Evolutionary conservation across 129 eudicot species (phyloP), one percentile per base, ranked within the genome.

Genomic region (Flaveria ramosissima): DNA sequence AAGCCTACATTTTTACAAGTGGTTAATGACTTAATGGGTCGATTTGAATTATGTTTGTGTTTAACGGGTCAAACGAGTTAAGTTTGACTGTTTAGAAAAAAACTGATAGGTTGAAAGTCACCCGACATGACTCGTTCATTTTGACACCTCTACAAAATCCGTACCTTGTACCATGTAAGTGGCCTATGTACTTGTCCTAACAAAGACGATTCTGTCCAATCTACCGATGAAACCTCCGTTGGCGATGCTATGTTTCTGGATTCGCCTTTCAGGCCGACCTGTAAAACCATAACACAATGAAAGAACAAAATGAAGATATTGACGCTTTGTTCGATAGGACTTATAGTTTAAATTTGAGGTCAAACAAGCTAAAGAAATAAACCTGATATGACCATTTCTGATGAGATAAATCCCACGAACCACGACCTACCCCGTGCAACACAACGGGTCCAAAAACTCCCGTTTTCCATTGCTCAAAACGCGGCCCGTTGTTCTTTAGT

Each of bases 371-470:
- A 14, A 20, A 14, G 55, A 47, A 74, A 67, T 48, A 69, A 42
- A 92, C 97, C 97, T 92, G 78, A 82, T 92, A 92, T 52, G 97
- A 87, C 97, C 97, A 92, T 84, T 85, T 87, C 79, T 85, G 85
- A 81, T 82, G 47, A 2, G 97, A 85, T 15, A 92, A 67, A 42
- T 89, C 97, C 83, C 65, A 36, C 30, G 81, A 67, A 12, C 89
- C 91, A 9, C 75, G 77, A 60, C 85, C 88, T 51, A 89, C 83
- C 47, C 97, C 92, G 9, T 84, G 77, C 71, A 92, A 42, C 75
- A 71, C 76, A 50, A 92, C 96, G 6, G 97, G 92, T 56, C 97
- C 97, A 4, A 84, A 80, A 62, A 92, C 85, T 78, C 97, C 97
- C 2, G 90, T 82, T 72, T 84, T 80, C 92, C 87, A 85, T 59